These are phyloP conservation scores for Pyrenula aspistea DNA, from an alignment of 495 filamentous ascomycete species.

Conservation along the genomic window DNA sequence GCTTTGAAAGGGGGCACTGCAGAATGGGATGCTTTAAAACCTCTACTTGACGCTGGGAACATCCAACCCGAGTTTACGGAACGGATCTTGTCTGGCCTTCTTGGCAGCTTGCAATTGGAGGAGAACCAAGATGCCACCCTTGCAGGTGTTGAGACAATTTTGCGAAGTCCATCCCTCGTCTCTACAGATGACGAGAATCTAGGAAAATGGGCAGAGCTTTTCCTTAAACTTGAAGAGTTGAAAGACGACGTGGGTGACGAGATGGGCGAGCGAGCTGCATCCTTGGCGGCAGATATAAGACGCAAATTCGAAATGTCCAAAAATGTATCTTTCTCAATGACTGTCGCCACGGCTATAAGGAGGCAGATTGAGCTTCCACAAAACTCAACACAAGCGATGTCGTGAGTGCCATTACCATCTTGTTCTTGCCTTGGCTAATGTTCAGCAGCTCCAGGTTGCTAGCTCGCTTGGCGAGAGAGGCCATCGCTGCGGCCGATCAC, in stretches of 20 bases:
- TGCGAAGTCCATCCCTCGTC: not conserved
- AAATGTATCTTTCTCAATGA: not conserved
- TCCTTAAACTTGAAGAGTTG: not conserved
- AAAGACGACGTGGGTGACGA: not conserved
- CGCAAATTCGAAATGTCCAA: not conserved
- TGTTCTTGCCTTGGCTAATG: not conserved
- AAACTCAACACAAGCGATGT: not conserved
- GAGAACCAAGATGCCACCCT: not conserved
- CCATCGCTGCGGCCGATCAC: not conserved
- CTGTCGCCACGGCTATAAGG: not conserved
- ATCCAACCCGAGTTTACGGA: conserved; percentile 29
- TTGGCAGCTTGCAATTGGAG: not conserved
- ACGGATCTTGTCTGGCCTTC: conserved; percentile 17
- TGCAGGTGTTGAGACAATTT: not conserved
- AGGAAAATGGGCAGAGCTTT: not conserved
- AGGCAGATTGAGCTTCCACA: not conserved
- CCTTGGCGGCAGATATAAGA: not conserved
- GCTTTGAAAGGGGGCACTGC: conserved; percentile 25
- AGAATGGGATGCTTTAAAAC: conserved; percentile 31
- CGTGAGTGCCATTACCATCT: not conserved
- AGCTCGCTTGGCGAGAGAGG: not conserved
- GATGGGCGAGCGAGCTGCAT: not conserved
- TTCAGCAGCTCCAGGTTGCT: not conserved
- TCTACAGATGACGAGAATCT: not conserved
- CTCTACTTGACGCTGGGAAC: conserved; percentile 31